These are phyloP conservation scores for Guillardia theta DNA, from an alignment of 78 protist genomes.

Conservation along the genomic window DNA sequence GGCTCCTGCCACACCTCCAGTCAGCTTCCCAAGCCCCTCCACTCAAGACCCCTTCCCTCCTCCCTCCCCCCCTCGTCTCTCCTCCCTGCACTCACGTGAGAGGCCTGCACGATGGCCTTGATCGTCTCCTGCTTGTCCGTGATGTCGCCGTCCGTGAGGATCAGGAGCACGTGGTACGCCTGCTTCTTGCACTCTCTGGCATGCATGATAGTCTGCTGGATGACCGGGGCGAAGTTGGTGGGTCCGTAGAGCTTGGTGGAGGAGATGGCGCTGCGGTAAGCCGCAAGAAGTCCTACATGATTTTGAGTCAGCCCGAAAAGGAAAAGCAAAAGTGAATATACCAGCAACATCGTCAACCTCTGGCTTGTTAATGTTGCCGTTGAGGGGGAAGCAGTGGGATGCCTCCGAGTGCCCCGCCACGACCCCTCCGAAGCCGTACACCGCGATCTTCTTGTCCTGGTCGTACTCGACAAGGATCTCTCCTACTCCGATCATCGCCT, in stretches of 20 bases:
- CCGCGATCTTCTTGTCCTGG: not conserved
- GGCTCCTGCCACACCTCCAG: conserved; percentile 60
- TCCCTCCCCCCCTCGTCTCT: too few species aligned
- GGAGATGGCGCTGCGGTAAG: conserved; percentile 61
- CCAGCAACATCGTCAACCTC: not conserved
- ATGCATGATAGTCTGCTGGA: not conserved
- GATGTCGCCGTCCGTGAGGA: conserved; percentile 74
- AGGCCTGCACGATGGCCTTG: conserved; percentile 41
- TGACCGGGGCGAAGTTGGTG: conserved; percentile 73
- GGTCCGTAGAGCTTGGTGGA: conserved; percentile 71
- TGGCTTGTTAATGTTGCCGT: not conserved
- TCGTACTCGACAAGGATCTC: not conserved
- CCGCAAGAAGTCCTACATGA: not conserved
- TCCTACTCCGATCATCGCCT: not conserved
- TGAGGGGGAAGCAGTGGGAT: not conserved
- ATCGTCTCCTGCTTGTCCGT: conserved; percentile 51
- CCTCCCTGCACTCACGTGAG: too few species aligned
- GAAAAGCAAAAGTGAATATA: too few species aligned
- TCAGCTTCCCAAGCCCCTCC: too few species aligned
- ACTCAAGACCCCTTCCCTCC: too few species aligned
- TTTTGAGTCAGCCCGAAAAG: too few species aligned
- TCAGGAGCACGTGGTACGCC: conserved; percentile 52
- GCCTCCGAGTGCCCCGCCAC: not conserved
- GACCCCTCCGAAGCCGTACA: conserved; percentile 2
- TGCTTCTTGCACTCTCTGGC: not conserved